Evolutionary conservation across 2,329 filamentous ascomycete genomes (phyloP), one percentile per base, ranked within the genome.

Genomic region (Fusarium sororula): DNA sequence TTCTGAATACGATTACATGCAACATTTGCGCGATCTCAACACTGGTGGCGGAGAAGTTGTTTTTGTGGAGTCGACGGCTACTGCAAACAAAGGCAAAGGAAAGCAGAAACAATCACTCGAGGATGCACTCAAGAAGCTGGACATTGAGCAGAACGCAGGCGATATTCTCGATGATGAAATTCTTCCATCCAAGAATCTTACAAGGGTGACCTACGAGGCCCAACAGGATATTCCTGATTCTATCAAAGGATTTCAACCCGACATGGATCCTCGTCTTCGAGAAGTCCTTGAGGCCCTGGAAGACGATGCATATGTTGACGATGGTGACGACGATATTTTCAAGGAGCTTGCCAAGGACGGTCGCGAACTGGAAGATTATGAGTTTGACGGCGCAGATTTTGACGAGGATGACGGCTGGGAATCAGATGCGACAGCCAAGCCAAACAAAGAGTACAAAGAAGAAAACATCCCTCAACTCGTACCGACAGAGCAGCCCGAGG

Each of bases 1-100:
- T 84, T 93, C 94, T 74, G 90, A 94, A 80, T 99, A 99, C 84
- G 96, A 99, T 83, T 99, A 99, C 85, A 99, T 99, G 96, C 96
- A 99, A 83, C 96, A 99, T 83, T 86, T 99, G 88, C 93, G 95
- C 63, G 96, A 98, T 78, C 85, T 99, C n/a, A 92, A 92, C 65
- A 83, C 86, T 48, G 94, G 89, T 11, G 90, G 90, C 30, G 93
- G 93, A 37, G 92, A 95, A 63, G 90, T 92, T 37, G 91, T 95
- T 54, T 98, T 97, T 80, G 89, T 99, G 44, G 95, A 98, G 76
- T 88, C 90, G n/a, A 88, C 89, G 59, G 83, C 86, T 18, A 81
- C 86, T n/a, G 88, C 88, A 63, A 89, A 88, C 74, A 93, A 94
- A 82, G 86, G 84, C 30, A 95, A 95, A 83, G 90, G 87, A 9